Evolutionary conservation across 1,284 basidiomycete genomes (phyloP).

Genomic region (Irpex sp.): DNA sequence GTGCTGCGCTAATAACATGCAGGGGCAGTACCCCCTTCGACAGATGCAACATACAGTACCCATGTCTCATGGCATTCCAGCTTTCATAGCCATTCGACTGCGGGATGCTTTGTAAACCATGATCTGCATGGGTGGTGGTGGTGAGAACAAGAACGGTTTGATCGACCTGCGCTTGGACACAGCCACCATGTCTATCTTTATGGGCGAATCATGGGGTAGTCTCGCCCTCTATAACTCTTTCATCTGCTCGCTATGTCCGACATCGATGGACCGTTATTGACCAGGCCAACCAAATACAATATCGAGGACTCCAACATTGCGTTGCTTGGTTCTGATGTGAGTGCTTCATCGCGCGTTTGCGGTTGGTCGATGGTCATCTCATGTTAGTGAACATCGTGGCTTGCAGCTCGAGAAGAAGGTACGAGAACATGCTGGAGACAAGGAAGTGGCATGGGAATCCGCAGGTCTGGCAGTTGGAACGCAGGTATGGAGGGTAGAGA

Average conservation of each 20-base stretch:
- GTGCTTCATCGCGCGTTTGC: slow-evolving; percentile 12
- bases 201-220: background rate
- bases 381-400: background rate
- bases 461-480: slow-evolving; percentile 42
- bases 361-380: background rate
- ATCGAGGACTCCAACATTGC: slow-evolving; percentile 63
- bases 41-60: background rate
- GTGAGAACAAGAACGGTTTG: background rate
- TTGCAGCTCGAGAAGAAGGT: slow-evolving; percentile 54
- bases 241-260: background rate
- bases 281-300: slow-evolving; percentile 40
- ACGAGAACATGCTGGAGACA: slow-evolving; percentile 48
- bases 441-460: slow-evolving; percentile 48
- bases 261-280: slow-evolving; percentile 4
- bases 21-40: background rate
- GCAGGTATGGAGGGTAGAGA: slow-evolving; percentile 58
- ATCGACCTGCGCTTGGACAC: background rate
- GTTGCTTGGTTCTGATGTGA: slow-evolving; percentile 57
- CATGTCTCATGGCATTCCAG: background rate
- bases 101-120: background rate
- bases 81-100: background rate
- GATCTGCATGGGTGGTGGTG: background rate
- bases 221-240: background rate
- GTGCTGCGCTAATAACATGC: background rate
- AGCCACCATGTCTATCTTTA: background rate